A percentile compares a stretch with the other conserved stretches of the same genome.
phyloP scores from a whole-genome alignment of 495 filamentous ascomycete genomes.

The Talaromyces adpressus region DNA sequence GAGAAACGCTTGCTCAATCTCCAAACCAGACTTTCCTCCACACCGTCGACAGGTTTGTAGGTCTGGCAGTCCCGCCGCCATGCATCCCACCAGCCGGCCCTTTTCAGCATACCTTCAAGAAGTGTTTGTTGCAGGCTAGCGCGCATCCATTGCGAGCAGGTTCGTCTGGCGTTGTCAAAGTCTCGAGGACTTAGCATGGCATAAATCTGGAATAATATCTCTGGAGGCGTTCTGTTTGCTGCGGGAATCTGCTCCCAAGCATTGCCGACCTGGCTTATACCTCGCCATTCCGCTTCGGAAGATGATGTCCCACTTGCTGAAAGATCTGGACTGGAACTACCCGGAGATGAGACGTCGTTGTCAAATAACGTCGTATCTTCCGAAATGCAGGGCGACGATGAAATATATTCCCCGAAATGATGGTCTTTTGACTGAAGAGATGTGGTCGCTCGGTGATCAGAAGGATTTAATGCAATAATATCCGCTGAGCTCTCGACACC shows the following conservation, averaged over 20 bases:
- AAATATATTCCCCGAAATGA: background rate
- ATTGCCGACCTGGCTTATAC: background rate
- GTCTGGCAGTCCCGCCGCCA: slow-evolving; percentile 30
- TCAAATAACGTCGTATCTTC: slow-evolving; percentile 3
- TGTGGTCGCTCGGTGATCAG: background rate
- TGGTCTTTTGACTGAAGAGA: background rate
- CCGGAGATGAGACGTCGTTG: background rate
- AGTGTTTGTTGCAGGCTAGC: slow-evolving; percentile 49
- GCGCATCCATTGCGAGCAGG: slow-evolving; percentile 60
- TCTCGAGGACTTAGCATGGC: slow-evolving; percentile 47
- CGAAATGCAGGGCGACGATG: slow-evolving; percentile 6
- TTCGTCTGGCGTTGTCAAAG: slow-evolving; percentile 60
- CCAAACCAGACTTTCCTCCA: slow-evolving; percentile 40
- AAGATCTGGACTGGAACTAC: background rate
- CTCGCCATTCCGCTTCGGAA: slow-evolving; percentile 1
- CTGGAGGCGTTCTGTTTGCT: slow-evolving; percentile 45
- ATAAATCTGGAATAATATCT: slow-evolving; percentile 58
- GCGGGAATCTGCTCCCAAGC: slow-evolving; percentile 13
- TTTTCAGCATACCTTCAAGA: slow-evolving; percentile 45
- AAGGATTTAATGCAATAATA: background rate
- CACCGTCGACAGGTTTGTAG: slow-evolving; percentile 11
- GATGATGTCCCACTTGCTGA: slow-evolving; percentile 1
- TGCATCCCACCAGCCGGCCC: slow-evolving; percentile 53
- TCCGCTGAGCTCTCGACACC: background rate
- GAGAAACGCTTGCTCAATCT: slow-evolving; percentile 53